phyloP scores from a whole-genome alignment of 2,329 filamentous ascomycete species.

The Passalora sequoiae region DNA sequence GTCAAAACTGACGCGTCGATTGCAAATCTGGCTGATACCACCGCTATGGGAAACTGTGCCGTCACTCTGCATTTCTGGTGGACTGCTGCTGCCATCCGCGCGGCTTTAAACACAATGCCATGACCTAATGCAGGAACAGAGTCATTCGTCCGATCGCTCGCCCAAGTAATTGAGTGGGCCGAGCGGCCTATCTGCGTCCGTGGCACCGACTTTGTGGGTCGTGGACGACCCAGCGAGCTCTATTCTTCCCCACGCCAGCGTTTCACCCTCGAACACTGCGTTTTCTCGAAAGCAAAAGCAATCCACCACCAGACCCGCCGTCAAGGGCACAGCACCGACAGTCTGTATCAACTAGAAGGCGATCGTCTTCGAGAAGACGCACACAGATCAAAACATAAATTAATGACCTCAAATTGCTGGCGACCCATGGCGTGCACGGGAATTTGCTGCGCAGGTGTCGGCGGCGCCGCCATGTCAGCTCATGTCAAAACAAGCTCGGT shows the following conservation, averaged over 20 bases:
- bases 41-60: slow-evolving; percentile 12
- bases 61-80: slow-evolving; percentile 8
- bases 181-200: not conserved
- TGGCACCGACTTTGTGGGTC: not conserved
- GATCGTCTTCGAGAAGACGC: slow-evolving; percentile 17
- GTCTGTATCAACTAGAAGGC: slow-evolving; percentile 16
- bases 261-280: slow-evolving; percentile 22
- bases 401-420: not conserved
- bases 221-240: not conserved
- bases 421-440: slow-evolving; percentile 5
- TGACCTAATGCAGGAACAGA: slow-evolving; percentile 19
- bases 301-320: slow-evolving; percentile 2
- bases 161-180: too few species aligned
- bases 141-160: not conserved
- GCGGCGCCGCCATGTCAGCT: not conserved
- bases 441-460: too few species aligned
- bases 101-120: slow-evolving; percentile 21
- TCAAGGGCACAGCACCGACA: slow-evolving; percentile 5
- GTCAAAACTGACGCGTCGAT: slow-evolving; percentile 20
- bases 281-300: slow-evolving; percentile 10
- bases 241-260: slow-evolving; percentile 16
- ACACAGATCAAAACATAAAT: too few species aligned
- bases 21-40: not conserved
- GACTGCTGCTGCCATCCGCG: slow-evolving; percentile 6
- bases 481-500: not conserved